Evolutionary conservation across 73 alveolate species (phyloP), one percentile per base, ranked within the genome.

Genomic region (Paramecium bursaria): DNA sequence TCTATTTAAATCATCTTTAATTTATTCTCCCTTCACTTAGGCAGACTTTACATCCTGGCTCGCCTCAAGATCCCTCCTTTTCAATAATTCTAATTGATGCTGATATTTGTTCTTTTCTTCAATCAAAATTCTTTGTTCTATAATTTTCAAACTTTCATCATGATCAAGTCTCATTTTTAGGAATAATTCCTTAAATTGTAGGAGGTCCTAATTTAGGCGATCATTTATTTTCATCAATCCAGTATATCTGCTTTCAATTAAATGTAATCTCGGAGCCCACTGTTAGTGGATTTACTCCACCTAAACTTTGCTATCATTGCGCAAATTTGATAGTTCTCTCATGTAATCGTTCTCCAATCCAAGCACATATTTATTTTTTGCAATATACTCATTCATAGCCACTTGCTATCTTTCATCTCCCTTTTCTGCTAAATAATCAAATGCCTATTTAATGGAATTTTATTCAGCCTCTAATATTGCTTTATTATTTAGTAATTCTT

Each of bases 111-210:
- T 33, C 44, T 42, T 67, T 42, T 67, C 82, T 35, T 67, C 82
- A 1, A 67, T 67, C 2, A 67, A 47, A 9, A 67, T 1, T 17
- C 82, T 67, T 17, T 33, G 60, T 67, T 67, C 82, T 0, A 67
- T 44, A 9, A 57, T 35, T 19, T 67, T 67, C 0, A 67, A 35
- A 67, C 44, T 67, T 19, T 67, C 82, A 67, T 67, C 82, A 67
- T 67, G 82, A 67, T 67, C 82, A 10, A 67, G 21, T 67, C 82
- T 67, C 82, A 67, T 67, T 39, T 67, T 67, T 67, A 67, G 44
- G n/a, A 67, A 67, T 42, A 67, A 67, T 19, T 67, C 82, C 44
- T 67, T 67, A 53, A 67, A 39, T 42, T 57, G 33, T 19, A 67
- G 22, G 4, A 67, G 21, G 15, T 67, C 26, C 21, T 67, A 67